Conservation (phyloP, 2,329 filamentous ascomycete species). For the Arthrocladium fulminans region DNA sequence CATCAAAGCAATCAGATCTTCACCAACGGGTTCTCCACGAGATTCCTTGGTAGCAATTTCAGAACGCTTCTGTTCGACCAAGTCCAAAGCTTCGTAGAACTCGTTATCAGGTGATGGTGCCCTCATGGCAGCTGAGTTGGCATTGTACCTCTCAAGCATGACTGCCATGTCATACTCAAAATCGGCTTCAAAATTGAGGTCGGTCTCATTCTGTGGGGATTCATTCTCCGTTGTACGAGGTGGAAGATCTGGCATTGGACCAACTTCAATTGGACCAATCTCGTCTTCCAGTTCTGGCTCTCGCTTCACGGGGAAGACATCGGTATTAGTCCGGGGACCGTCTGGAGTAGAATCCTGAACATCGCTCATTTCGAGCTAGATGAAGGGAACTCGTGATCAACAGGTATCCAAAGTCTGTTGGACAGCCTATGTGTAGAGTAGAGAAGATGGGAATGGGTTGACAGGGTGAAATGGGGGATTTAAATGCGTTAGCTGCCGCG, state of each 20-base stretch:
- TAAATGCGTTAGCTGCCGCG: neutral
- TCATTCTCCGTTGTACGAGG: neutral
- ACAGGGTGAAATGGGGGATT: neutral
- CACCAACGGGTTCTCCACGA: neutral
- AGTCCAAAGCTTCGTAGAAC: neutral
- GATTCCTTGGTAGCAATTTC: neutral
- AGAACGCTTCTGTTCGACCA: neutral
- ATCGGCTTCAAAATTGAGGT: neutral
- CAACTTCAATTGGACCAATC: neutral
- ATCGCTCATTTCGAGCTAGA: neutral
- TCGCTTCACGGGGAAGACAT: neutral
- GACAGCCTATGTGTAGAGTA: neutral
- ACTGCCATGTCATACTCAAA: neutral
- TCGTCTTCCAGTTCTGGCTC: neutral
- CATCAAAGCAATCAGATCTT: neutral
- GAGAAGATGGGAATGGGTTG: neutral
- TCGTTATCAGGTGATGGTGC: neutral
- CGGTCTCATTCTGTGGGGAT: too few relatives aligned
- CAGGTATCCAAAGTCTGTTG: too few relatives aligned
- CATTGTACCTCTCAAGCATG: constrained; percentile 4
- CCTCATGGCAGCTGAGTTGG: neutral
- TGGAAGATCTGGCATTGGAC: neutral
- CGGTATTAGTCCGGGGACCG: neutral
- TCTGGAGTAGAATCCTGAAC: neutral
- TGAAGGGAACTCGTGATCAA: too few relatives aligned